Evolutionary conservation across 257 asterid species (phyloP).

Genomic region (Osmanthus fragrans): DNA sequence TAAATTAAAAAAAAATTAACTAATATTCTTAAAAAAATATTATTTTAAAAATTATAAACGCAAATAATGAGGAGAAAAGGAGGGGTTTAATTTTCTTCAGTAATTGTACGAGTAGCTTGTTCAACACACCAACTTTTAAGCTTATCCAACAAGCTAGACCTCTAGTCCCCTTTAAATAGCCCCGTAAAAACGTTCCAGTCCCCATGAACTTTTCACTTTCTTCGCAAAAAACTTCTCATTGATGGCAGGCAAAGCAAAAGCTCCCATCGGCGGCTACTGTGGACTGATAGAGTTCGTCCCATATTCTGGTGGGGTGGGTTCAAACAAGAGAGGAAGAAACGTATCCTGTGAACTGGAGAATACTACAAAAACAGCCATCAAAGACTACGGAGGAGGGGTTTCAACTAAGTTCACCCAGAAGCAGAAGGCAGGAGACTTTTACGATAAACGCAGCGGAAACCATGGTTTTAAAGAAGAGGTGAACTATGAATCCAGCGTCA

Average conservation of each 20-base stretch:
- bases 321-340: background rate
- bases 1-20: too few relatives aligned
- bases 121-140: too few relatives aligned
- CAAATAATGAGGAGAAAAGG: too few relatives aligned
- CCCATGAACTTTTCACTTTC: too few relatives aligned
- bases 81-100: too few relatives aligned
- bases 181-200: too few relatives aligned
- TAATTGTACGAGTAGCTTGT: too few relatives aligned
- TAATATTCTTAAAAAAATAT: too few relatives aligned
- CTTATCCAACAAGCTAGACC: too few relatives aligned
- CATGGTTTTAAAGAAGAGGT: slow-evolving; percentile 23
- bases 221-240: background rate
- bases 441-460: slow-evolving; percentile 19
- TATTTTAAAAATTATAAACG: too few relatives aligned
- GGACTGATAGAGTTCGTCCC: background rate
- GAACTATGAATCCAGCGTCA: slow-evolving; percentile 6
- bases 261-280: background rate
- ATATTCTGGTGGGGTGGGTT: background rate
- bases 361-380: slow-evolving; percentile 13
- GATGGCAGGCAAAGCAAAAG: background rate
- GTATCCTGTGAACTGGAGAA: slow-evolving; percentile 6
- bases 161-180: too few relatives aligned
- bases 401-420: slow-evolving; percentile 5
- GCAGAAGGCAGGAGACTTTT: slow-evolving; percentile 12
- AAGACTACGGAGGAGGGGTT: slow-evolving; percentile 13